Base-by-base conservation (phyloP, 2,329 filamentous ascomycete species). In the Clonostachys rosea region DNA sequence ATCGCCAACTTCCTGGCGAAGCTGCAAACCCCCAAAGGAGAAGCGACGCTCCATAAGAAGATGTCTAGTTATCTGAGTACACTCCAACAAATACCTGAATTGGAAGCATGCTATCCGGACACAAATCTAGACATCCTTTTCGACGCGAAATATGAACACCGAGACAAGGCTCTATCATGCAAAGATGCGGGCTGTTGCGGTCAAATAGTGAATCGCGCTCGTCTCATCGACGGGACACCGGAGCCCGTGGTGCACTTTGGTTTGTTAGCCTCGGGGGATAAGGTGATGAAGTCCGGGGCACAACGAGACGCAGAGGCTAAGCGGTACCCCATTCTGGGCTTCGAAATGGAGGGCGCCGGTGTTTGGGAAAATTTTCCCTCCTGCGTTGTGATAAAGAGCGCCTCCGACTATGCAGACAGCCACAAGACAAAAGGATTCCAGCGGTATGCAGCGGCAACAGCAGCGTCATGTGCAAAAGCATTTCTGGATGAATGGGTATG, bases 231-330 rank as follows among this genome's bases (percentile, higher is more conserved):
- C 49, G 58, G 20, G 55, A 47, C 33, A 43, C 12, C 33, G 24
- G 7, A 24, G 12, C 42, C 42, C 10, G 42, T 5, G 6, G 9
- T 30, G 10, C 64, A 69, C 43, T 55, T 70, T 35, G 68, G 68
- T 1, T 49, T 50, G 1, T 59, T 72, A 6, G 68, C 58, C 5
- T 69, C 66, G 5, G 64, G 59, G 6, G 60, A 71, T 41, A 57
- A 54, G 6, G 65, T 72, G 5, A 66, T 73, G 50, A 69, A 66
- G 41, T 63, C 61, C 4, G 63, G 60, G 7, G 45, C 52, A 11
- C 48, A 59, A 5, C 59, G 69, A 9, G 68, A 73, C 43, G 17
- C 33, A 1, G 51, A 69, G 17, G 58, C 65, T 6, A 42, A 49
- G 13, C 9, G 47, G 37, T 41, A 55, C 0, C 12, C 39, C 13